Conservation (phyloP, 331 rosid species). For the Malus hybrid region DNA sequence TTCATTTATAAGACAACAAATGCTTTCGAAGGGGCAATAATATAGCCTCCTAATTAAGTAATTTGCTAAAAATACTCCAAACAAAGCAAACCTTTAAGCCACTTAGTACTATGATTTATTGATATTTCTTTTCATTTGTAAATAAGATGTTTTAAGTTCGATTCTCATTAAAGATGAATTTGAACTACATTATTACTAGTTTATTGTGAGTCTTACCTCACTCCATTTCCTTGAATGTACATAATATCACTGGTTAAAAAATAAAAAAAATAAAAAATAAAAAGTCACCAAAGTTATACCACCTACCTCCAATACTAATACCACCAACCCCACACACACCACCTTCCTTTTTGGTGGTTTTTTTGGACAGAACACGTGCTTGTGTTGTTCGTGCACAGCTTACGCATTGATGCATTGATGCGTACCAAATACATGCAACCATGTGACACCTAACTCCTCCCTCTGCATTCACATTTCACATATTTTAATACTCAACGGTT, state of each 20-base stretch:
- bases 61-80: conserved; percentile 2
- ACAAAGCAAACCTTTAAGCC: conserved; percentile 22
- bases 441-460: neutral
- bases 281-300: conserved; percentile 18
- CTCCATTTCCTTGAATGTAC: too few species aligned
- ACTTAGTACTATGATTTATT: rapidly evolving
- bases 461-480: too few species aligned
- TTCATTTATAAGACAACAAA: neutral
- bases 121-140: too few species aligned
- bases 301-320: conserved; percentile 18
- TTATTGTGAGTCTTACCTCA: too few species aligned
- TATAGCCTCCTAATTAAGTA: neutral
- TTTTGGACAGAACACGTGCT: conserved; percentile 25
- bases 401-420: neutral
- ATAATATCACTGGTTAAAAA: too few species aligned
- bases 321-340: neutral
- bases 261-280: too few species aligned
- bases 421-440: neutral
- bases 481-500: too few species aligned
- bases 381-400: too few species aligned
- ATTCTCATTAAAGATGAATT: too few species aligned
- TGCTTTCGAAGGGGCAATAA: neutral
- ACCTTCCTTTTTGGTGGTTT: neutral
- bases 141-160: too few species aligned
- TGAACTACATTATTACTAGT: too few species aligned